Conservation (phyloP, 225 moss, liverwort and hornwort genomes). For the Rhytidiadelphus loreus region DNA sequence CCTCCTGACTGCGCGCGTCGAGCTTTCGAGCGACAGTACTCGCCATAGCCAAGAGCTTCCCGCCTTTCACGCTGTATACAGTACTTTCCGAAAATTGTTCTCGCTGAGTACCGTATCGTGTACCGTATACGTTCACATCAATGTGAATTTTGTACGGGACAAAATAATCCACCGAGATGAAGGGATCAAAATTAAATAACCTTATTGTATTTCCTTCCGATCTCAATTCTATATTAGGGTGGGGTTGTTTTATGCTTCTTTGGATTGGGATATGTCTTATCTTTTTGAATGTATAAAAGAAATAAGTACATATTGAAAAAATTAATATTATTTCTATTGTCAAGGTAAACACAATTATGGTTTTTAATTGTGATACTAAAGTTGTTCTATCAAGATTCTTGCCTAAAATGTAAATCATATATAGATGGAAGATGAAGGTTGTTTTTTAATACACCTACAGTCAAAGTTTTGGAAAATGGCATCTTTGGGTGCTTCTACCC, state of each 20-base stretch:
- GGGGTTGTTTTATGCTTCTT: not conserved
- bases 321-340: not conserved
- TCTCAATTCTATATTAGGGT: not conserved
- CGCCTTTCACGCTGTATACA: not conserved
- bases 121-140: not conserved
- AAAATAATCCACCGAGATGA: not conserved
- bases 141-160: not conserved
- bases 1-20: too few species aligned
- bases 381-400: not conserved
- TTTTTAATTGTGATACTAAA: not conserved
- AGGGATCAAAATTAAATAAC: not conserved
- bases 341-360: not conserved
- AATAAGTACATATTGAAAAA: not conserved
- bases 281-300: fast-evolving
- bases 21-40: not conserved
- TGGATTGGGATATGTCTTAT: fast-evolving
- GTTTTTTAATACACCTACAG: fast-evolving
- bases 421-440: fast-evolving
- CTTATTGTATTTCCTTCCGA: not conserved
- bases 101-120: not conserved
- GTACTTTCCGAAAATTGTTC: not conserved
- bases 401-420: not conserved
- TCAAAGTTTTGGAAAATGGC: too few species aligned
- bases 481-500: fast-evolving
- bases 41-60: not conserved